Conservation (phyloP, 2,329 filamentous ascomycete genomes). For the Arthrobotrys conoides region DNA sequence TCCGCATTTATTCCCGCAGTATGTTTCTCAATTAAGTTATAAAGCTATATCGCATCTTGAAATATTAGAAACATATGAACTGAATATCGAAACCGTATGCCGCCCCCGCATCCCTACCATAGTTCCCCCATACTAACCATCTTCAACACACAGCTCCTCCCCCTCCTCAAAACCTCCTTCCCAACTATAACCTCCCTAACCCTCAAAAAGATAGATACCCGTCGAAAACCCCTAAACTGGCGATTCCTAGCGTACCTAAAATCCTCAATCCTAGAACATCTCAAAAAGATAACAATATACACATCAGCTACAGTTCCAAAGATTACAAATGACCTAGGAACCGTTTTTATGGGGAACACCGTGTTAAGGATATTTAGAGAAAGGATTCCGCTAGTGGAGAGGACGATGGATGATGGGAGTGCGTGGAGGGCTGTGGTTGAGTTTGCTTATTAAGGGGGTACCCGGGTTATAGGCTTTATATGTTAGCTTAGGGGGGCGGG, state of each 20-base stretch:
- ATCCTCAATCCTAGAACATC: background rate
- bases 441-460: conserved; percentile 9
- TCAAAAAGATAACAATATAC: background rate
- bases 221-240: background rate
- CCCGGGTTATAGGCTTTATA: no score
- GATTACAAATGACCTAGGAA: background rate
- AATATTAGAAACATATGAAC: background rate
- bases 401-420: background rate
- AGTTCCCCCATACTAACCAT: background rate
- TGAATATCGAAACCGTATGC: background rate
- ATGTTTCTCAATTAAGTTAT: background rate
- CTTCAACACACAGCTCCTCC: background rate
- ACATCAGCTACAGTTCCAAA: background rate
- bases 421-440: background rate
- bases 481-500: no score
- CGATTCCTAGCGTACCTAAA: background rate
- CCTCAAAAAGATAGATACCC: conserved; percentile 16
- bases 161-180: background rate
- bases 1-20: background rate
- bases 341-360: background rate
- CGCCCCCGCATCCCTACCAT: no score
- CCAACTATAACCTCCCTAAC: background rate
- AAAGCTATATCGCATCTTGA: background rate
- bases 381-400: background rate
- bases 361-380: background rate